Base-by-base conservation (phyloP, 768 basidiomycete species). In the Boletus reticuloceps region DNA sequence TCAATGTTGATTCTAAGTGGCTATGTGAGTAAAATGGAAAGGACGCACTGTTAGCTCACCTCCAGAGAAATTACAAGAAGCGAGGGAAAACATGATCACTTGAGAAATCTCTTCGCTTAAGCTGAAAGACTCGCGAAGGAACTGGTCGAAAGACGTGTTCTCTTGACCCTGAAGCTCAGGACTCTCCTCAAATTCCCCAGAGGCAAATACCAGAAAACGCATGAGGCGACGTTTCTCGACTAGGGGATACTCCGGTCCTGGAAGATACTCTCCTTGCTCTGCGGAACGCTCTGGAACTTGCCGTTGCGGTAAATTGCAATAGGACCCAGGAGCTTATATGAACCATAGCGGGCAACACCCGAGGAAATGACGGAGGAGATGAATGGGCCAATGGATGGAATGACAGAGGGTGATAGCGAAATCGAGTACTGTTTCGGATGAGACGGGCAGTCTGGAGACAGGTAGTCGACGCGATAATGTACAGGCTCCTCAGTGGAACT, bases 231-330 rank as follows among this genome's bases (percentile, higher is more conserved):
- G 77, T 74, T 98, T 98, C 58, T 95, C 91, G 32, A 94, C 68
- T 12, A 98, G 77, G 8, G 78, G 78, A 98, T 81, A 10, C 77
- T 78, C 64, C 84, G 85, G 72, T 83, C 86, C 75, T 89, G 94
- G 81, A 98, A 98, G 4, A 98, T 81, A 55, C 91, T 89, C 69
- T 94, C 94, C 69, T 97, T 98, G 73, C 84, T 91, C 32, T 86
- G 86, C 1, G 96, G 96, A 0, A 98, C 95, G 47, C 71, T 79
- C 62, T 82, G 82, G 50, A 83, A 66, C 20, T 67, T 60, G 50
- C 67, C 68, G 2, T 79, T 74, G 47, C 82, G 74, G 62, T 84
- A 86, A 42, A 92, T 73, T 38, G 77, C 82, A 17, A 89, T 77
- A 22, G 80, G 81, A 57, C 88, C 91, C 19, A 98, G 75, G 5